These are phyloP conservation scores for Mortierella sp. DNA, from an alignment of 371 early-diverging fungal genomes.

Conservation along the genomic window DNA sequence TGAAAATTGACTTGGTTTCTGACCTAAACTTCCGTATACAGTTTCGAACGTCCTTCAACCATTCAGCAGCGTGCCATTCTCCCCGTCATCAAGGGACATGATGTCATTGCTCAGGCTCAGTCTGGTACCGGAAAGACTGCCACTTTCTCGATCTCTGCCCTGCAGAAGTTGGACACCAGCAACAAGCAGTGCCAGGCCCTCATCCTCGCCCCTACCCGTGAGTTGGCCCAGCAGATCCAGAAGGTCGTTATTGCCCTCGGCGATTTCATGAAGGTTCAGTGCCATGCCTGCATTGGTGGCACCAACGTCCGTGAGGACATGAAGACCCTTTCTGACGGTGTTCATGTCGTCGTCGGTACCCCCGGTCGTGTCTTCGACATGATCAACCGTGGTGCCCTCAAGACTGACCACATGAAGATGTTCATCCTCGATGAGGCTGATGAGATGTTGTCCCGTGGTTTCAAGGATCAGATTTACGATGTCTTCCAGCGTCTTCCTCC, in stretches of 20 bases:
- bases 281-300: constrained; percentile 94
- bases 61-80: constrained; percentile 95
- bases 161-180: constrained; percentile 86
- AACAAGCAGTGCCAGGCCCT: constrained; percentile 87
- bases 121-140: constrained; percentile 99
- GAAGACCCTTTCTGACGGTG: constrained; percentile 58
- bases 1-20: neutral
- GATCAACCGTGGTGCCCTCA: constrained; percentile 88
- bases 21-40: constrained; percentile 17
- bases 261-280: constrained; percentile 85
- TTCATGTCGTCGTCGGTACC: constrained; percentile 92
- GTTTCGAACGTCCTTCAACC: constrained; percentile 91
- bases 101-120: constrained; percentile 97
- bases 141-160: constrained; percentile 93
- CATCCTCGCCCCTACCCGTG: constrained; percentile 93
- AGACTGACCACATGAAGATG: constrained; percentile 86
- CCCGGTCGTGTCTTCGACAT: constrained; percentile 96
- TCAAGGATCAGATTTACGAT: constrained; percentile 95
- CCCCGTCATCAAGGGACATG: constrained; percentile 86
- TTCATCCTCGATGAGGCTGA: constrained; percentile 98
- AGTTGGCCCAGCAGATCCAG: constrained; percentile 93
- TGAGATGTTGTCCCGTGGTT: constrained; percentile 95
- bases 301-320: constrained; percentile 88
- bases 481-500: constrained; percentile 91
- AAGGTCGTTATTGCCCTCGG: constrained; percentile 88